A percentile compares a stretch with the other conserved stretches of the same genome.
phyloP scores from a whole-genome alignment of 1,284 basidiomycete genomes.

The Boletellus dicymbophilus region DNA sequence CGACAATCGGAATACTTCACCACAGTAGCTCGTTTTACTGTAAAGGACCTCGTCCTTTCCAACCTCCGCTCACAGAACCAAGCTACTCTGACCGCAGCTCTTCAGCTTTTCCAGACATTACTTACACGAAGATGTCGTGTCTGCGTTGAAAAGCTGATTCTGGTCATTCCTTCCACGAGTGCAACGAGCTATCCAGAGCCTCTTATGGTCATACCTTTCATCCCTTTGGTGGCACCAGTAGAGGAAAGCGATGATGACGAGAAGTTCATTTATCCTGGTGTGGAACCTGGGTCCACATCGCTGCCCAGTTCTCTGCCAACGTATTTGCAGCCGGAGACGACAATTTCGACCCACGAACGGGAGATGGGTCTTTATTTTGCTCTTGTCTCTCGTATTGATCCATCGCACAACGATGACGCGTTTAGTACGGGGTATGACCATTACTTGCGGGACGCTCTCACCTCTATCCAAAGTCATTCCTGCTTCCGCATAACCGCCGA shows the following conservation, averaged over 20 bases:
- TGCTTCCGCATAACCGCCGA: conserved; percentile 49
- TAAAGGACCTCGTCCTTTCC: conserved; percentile 84
- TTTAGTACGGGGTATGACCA: conserved; percentile 86
- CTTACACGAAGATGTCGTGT: conserved; percentile 69
- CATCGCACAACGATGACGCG: conserved; percentile 68
- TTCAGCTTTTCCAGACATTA: conserved; percentile 80
- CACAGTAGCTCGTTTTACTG: conserved; percentile 83
- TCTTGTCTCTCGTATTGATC: conserved; percentile 80
- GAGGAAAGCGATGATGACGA: conserved; percentile 69
- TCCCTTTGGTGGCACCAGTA: conserved; percentile 10
- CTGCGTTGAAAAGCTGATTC: conserved; percentile 67
- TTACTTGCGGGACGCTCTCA: conserved; percentile 81
- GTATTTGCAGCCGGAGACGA: conserved; percentile 66
- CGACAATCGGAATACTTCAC: conserved; percentile 81
- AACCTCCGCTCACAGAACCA: conserved; percentile 73
- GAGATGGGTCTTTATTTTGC: conserved; percentile 83
- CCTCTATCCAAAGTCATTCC: conserved; percentile 64
- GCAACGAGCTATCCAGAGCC: conserved; percentile 79
- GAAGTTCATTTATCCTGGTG: conserved; percentile 64
- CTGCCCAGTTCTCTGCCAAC: conserved; percentile 33
- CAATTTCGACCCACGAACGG: conserved; percentile 76
- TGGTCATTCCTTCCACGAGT: conserved; percentile 64
- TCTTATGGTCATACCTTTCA: conserved; percentile 35
- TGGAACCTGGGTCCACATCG: conserved; percentile 33
- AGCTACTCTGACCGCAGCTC: conserved; percentile 68